phyloP scores from a whole-genome alignment of 2,329 filamentous ascomycete genomes.

The Fusarium humuli region DNA sequence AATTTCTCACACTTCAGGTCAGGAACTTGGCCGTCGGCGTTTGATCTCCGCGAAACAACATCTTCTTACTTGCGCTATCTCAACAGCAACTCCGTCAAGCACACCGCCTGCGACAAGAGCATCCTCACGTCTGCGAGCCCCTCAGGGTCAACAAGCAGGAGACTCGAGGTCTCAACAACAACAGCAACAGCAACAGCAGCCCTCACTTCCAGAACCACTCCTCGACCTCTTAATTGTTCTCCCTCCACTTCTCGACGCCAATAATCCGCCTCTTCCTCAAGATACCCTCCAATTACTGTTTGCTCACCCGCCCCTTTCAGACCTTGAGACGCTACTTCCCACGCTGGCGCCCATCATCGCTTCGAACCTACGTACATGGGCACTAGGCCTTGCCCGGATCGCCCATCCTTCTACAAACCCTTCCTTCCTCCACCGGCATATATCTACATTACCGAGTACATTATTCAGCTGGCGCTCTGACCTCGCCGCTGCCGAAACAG shows the following conservation, averaged over 20 bases:
- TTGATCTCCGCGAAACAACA: slow-evolving; percentile 61
- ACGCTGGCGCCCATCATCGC: slow-evolving; percentile 61
- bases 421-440: slow-evolving; percentile 68
- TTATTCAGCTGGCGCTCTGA: slow-evolving; percentile 53
- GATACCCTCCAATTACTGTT: slow-evolving; percentile 59
- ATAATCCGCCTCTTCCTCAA: slow-evolving; percentile 50
- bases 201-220: slow-evolving; percentile 57
- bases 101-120: slow-evolving; percentile 40
- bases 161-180: slow-evolving; percentile 38
- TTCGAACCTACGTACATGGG: slow-evolving; percentile 60
- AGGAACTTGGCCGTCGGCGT: slow-evolving; percentile 65
- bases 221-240: slow-evolving; percentile 67
- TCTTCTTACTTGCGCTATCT: slow-evolving; percentile 64
- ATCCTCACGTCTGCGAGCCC: slow-evolving; percentile 44
- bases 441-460: slow-evolving; percentile 60
- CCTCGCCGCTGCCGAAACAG: slow-evolving; percentile 47
- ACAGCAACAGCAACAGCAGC: slow-evolving; percentile 21
- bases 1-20: background rate
- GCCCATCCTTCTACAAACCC: slow-evolving; percentile 63
- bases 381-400: slow-evolving; percentile 61
- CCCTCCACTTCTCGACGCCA: slow-evolving; percentile 58
- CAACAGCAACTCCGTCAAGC: slow-evolving; percentile 54
- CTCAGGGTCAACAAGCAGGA: slow-evolving; percentile 34
- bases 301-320: slow-evolving; percentile 61
- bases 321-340: slow-evolving; percentile 62